phyloP scores from a whole-genome alignment of 164 flowering plant species.

The Umbilicus rupestris region DNA sequence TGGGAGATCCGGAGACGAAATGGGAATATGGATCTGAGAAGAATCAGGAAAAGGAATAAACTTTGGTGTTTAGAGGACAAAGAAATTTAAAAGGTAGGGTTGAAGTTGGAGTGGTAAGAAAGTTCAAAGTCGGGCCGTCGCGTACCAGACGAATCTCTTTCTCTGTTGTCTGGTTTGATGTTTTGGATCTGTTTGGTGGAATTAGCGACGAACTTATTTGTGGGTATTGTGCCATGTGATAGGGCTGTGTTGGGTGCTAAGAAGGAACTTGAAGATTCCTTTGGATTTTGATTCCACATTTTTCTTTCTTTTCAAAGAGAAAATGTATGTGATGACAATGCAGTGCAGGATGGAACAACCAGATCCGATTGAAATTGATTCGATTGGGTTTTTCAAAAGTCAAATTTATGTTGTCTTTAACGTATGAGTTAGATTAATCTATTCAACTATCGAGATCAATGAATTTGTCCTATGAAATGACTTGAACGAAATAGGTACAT shows the following conservation, averaged over 20 bases:
- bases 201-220: not conserved
- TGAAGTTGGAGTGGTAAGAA: constrained; percentile 14
- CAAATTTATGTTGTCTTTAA: no score
- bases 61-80: constrained; percentile 3
- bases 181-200: not conserved
- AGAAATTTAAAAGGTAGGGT: not conserved
- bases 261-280: not conserved
- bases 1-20: constrained; percentile 23
- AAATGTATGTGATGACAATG: no score
- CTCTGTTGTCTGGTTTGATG: not conserved
- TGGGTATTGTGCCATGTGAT: no score
- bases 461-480: no score
- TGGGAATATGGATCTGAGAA: constrained; percentile 20
- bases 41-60: constrained; percentile 21
- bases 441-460: no score
- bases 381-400: no score
- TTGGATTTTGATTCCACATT: not conserved
- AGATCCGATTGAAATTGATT: no score
- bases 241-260: not conserved
- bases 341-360: no score
- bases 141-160: constrained; percentile 24
- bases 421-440: no score
- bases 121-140: constrained; percentile 81
- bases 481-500: no score
- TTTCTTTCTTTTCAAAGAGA: no score